phyloP scores from a whole-genome alignment of 352 stramenopile genomes.

The Blastocystis sp. region DNA sequence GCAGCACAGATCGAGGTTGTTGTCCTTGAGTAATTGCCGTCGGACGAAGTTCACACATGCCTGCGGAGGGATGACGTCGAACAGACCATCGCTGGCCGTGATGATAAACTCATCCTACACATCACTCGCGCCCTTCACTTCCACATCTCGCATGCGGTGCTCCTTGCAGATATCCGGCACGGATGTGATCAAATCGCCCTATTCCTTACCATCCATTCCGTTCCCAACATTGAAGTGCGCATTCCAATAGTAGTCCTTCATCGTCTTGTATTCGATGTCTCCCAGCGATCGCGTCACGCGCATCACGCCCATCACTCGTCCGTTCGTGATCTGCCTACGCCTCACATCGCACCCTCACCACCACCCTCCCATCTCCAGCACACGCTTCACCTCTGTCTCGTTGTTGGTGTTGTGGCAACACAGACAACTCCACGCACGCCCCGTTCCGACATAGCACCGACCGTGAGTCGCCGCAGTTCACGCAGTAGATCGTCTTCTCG shows the following conservation, averaged over 20 bases:
- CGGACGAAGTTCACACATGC: slow-evolving; percentile 85
- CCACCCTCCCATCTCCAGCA: slow-evolving; percentile 57
- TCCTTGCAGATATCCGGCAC: slow-evolving; percentile 80
- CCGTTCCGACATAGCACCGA: slow-evolving; percentile 60
- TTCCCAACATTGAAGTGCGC: slow-evolving; percentile 27
- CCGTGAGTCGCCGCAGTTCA: slow-evolving; percentile 51
- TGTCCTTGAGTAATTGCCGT: slow-evolving; percentile 80
- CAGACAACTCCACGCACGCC: slow-evolving; percentile 41
- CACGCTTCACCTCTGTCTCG: slow-evolving; percentile 35
- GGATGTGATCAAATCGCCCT: slow-evolving; percentile 57
- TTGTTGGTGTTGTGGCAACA: slow-evolving; percentile 58
- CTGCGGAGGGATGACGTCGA: slow-evolving; percentile 84
- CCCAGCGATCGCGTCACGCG: slow-evolving; percentile 65
- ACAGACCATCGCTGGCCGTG: slow-evolving; percentile 84
- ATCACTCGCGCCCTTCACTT: slow-evolving; percentile 70
- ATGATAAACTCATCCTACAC: slow-evolving; percentile 83
- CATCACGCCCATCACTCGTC: slow-evolving; percentile 65
- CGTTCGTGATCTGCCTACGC: slow-evolving; percentile 42
- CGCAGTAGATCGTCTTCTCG: slow-evolving; percentile 67
- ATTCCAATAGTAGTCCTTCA: slow-evolving; percentile 68
- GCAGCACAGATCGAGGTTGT: slow-evolving; percentile 82
- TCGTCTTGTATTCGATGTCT: slow-evolving; percentile 69
- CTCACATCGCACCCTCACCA: background rate
- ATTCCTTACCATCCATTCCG: background rate
- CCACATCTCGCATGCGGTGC: slow-evolving; percentile 43